phyloP scores from a whole-genome alignment of 176 grass and related monocot species.

The Avena atlantica region DNA sequence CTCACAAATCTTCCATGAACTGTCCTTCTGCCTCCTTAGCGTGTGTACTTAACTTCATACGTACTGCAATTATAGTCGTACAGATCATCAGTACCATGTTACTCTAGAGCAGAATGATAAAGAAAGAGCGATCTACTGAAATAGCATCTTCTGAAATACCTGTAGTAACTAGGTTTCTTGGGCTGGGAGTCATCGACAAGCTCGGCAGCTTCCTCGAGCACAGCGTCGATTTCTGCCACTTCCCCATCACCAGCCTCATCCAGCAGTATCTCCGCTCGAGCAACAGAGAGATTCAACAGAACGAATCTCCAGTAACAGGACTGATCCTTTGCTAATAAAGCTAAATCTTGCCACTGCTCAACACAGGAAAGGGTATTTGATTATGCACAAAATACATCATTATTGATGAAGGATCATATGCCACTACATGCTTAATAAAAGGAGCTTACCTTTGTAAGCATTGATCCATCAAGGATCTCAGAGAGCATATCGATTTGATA shows the following conservation, averaged over 20 bases:
- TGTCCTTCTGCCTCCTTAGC: slow-evolving; percentile 71
- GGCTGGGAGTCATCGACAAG: slow-evolving; percentile 77
- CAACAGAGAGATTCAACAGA: slow-evolving; percentile 68
- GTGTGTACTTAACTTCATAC: slow-evolving; percentile 78
- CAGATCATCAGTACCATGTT: not conserved
- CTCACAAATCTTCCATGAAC: slow-evolving; percentile 82
- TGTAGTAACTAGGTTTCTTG: slow-evolving; percentile 90
- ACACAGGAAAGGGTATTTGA: not conserved
- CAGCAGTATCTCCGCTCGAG: slow-evolving; percentile 73
- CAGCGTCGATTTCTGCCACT: slow-evolving; percentile 77
- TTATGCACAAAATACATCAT: slow-evolving; percentile 39
- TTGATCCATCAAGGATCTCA: slow-evolving; percentile 75
- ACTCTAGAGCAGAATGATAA: not conserved
- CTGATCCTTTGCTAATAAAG: slow-evolving; percentile 68
- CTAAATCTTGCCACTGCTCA: slow-evolving; percentile 83
- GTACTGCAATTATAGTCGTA: slow-evolving; percentile 57
- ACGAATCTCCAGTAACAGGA: slow-evolving; percentile 91
- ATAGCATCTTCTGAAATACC: slow-evolving; percentile 50
- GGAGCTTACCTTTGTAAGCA: slow-evolving; percentile 79
- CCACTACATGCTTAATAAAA: not conserved
- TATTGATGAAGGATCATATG: not conserved
- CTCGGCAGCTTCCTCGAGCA: slow-evolving; percentile 95
- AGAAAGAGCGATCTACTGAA: slow-evolving; percentile 25
- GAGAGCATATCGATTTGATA: slow-evolving; percentile 73
- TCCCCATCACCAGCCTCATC: slow-evolving; percentile 56